These are phyloP conservation scores for Alnus rubra DNA, from an alignment of 306 rosid species.

Conservation along the genomic window DNA sequence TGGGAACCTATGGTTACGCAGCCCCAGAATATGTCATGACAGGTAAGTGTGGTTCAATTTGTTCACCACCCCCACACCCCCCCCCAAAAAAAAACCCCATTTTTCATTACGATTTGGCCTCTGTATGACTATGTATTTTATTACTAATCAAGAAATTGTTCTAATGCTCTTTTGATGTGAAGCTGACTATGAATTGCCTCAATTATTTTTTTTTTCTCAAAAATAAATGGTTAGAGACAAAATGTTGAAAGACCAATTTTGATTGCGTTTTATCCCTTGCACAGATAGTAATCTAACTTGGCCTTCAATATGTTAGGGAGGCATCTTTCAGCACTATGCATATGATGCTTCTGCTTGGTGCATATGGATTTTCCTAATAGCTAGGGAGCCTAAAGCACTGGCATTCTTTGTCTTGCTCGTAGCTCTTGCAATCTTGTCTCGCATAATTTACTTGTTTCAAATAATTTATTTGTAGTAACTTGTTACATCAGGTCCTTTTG, in stretches of 20 bases:
- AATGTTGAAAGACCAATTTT: background rate
- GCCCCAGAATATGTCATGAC: constrained; percentile 99
- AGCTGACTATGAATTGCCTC: background rate
- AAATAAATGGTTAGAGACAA: background rate
- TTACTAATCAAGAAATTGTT: background rate
- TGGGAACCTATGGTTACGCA: constrained; percentile 99
- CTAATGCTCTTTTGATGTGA: background rate
- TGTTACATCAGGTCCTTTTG: background rate
- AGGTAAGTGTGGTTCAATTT: constrained; percentile 45
- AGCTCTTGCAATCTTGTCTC: background rate
- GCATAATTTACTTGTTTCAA: background rate
- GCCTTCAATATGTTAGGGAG: background rate
- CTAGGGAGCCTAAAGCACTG: background rate
- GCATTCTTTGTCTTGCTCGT: background rate
- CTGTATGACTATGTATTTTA: background rate
- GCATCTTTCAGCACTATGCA: background rate
- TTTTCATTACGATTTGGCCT: background rate
- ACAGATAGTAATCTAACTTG: background rate
- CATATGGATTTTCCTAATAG: background rate
- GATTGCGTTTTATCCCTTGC: background rate
- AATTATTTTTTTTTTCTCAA: background rate
- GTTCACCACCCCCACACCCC: background rate
- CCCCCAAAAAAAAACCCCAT: too few species aligned
- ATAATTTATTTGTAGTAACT: background rate
- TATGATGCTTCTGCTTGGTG: background rate